Conservation (phyloP, 352 stramenopile species). For the Phytophthora sp. region DNA sequence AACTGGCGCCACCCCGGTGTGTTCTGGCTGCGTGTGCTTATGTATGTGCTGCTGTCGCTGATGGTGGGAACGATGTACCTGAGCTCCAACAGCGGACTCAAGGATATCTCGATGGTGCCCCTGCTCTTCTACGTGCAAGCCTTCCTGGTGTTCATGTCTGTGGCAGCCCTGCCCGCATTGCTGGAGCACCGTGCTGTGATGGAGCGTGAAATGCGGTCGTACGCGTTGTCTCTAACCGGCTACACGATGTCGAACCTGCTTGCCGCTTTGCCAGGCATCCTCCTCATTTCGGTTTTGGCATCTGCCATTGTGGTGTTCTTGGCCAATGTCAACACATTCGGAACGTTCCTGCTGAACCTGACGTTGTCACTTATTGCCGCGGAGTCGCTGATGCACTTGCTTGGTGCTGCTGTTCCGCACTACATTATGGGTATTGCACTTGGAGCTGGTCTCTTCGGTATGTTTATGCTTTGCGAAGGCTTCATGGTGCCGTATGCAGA, state of each 20-base stretch:
- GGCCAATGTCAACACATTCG: conserved; percentile 64
- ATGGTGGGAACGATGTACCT: conserved; percentile 87
- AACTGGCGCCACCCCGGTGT: conserved; percentile 77
- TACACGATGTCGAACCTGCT: conserved; percentile 86
- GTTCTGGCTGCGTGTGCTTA: conserved; percentile 84
- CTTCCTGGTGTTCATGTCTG: conserved; percentile 94
- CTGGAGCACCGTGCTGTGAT: conserved; percentile 89
- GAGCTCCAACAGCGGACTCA: conserved; percentile 42
- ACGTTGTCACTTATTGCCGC: conserved; percentile 78
- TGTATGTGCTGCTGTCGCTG: conserved; percentile 80
- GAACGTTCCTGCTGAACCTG: conserved; percentile 72
- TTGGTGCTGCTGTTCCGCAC: conserved; percentile 80
- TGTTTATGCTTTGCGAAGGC: conserved; percentile 90
- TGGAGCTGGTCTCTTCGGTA: conserved; percentile 79
- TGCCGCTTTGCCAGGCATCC: conserved; percentile 72
- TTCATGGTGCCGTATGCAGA: conserved; percentile 75
- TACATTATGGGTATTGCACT: conserved; percentile 90
- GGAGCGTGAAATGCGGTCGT: conserved; percentile 69
- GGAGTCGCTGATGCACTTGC: conserved; percentile 83
- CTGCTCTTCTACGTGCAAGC: conserved; percentile 92
- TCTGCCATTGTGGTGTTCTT: conserved; percentile 61
- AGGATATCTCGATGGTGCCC: conserved; percentile 48
- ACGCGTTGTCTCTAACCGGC: conserved; percentile 63
- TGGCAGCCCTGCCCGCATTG: conserved; percentile 85
- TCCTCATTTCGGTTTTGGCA: conserved; percentile 66